Base-by-base conservation (phyloP, 2,329 filamentous ascomycete genomes). In the Chaetomiaceae sp. region DNA sequence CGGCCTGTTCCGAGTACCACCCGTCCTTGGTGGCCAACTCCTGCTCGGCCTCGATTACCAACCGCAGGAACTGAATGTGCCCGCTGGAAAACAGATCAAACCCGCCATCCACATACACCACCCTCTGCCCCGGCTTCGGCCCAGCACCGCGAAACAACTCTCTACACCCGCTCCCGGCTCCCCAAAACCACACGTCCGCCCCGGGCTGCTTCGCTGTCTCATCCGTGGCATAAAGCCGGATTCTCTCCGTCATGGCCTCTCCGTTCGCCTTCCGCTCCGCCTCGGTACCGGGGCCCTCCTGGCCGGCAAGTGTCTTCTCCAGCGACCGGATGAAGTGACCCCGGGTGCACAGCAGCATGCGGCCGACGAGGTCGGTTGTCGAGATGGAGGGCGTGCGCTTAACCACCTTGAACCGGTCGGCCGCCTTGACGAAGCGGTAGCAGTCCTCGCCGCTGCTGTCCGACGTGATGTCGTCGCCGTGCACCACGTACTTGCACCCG, bases 1-100 rank as follows among this genome's bases (percentile, higher is more conserved):
- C 75, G 1, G 83, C 81, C 54, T 84, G 79, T 41, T 85, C 75
- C 1, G 79, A 78, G 65, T 85, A 91, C 90, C 91, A 96, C 6
- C 87, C 89, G 4, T 82, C 78, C 41, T 79, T 68, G 42, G 73
- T 75, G 5, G 85, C 90, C 45, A 85, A 75, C 51, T 81, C 76
- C 62, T 90, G 82, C 70, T 97, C 92, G 0, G 79, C 75, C 58
- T 85, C 74, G 8, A 86, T 77, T 3, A 99, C 92, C 36, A 81
- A 79, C 42, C 86, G 83, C 50, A 99, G 78, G 62, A 99, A 99
- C 67, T 95, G 91, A 62, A 99, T 97, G 68, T 99, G 94, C 0
- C 94, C 94, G 44, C 90, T 95, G 0, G 89, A 96, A 72, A 99
- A 99, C 20, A 99, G 79, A 67, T 99, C 94, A 69, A 95, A 99